Conservation (phyloP, 2,329 filamentous ascomycete genomes). For the Colletotrichum sp. region DNA sequence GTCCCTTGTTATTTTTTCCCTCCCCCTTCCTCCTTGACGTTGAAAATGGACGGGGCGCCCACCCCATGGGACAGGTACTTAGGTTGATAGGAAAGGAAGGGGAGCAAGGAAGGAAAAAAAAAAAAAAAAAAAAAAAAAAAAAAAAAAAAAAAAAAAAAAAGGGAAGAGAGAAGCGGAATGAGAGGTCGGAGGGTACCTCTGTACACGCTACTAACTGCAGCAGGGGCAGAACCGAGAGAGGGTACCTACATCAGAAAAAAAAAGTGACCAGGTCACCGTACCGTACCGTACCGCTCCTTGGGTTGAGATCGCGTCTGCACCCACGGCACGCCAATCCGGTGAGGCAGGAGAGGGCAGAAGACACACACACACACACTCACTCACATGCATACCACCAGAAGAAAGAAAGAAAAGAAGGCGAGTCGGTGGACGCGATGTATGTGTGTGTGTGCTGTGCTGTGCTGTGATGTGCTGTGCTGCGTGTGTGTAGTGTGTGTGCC, state of each 20-base stretch:
- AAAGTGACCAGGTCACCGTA: conserved; percentile 2
- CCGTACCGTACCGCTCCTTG: not conserved
- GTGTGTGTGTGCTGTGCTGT: not conserved
- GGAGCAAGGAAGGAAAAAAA: not conserved
- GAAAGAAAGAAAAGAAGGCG: not conserved
- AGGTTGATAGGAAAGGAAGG: not conserved
- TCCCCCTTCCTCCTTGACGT: not conserved
- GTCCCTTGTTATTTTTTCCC: not conserved
- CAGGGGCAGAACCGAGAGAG: conserved; percentile 12
- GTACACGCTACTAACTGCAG: conserved; percentile 10
- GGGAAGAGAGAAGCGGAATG: conserved; percentile 2
- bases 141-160: not conserved
- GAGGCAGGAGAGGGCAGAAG: not conserved
- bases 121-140: not conserved
- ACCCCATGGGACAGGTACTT: not conserved
- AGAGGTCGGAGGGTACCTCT: conserved; percentile 4
- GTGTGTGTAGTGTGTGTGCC: not conserved
- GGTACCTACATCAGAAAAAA: conserved; percentile 11
- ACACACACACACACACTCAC: not conserved
- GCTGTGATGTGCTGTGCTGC: not conserved
- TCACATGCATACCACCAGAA: not conserved
- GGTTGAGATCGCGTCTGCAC: conserved; percentile 8
- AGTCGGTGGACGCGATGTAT: not conserved
- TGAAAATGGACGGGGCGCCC: conserved; percentile 2
- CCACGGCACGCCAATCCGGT: conserved; percentile 12